phyloP scores from a whole-genome alignment of 1,284 basidiomycete genomes.

The Ceratorhiza oryzae-sativae region DNA sequence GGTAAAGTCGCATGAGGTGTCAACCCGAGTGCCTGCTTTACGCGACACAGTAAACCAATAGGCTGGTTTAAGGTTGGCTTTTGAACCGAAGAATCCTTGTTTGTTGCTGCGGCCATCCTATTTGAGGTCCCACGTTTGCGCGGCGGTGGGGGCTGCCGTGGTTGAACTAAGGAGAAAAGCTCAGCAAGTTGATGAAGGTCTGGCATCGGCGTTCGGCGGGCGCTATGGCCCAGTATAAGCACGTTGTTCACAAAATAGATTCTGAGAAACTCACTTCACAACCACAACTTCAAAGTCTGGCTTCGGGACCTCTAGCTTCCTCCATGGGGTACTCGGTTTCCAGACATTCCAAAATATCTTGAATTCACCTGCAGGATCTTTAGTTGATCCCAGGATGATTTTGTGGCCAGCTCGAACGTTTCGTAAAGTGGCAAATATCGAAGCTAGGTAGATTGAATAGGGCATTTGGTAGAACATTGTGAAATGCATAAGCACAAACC shows the following conservation, averaged over 20 bases:
- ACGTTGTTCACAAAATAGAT: background rate
- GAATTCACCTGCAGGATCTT: conserved; percentile 56
- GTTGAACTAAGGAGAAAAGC: conserved; percentile 62
- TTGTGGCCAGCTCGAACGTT: conserved; percentile 73
- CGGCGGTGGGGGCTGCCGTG: conserved; percentile 40
- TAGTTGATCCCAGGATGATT: conserved; percentile 53
- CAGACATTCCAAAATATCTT: conserved; percentile 90
- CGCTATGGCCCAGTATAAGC: conserved; percentile 55
- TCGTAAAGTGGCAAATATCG: conserved; percentile 74
- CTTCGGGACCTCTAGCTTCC: conserved; percentile 76
- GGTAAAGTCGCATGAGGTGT: background rate
- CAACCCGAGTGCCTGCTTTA: background rate
- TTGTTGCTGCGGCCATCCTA: conserved; percentile 50
- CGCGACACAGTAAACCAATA: conserved; percentile 33
- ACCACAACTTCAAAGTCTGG: conserved; percentile 91
- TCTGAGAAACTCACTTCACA: conserved; percentile 67
- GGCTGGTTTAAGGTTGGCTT: conserved; percentile 12
- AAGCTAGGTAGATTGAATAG: conserved; percentile 56
- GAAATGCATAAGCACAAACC: conserved; percentile 52
- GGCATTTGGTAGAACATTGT: background rate
- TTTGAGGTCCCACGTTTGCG: conserved; percentile 40
- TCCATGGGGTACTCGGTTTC: conserved; percentile 87
- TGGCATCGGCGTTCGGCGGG: conserved; percentile 74
- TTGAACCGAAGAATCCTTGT: conserved; percentile 44
- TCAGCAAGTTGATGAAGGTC: conserved; percentile 69